phyloP scores from a whole-genome alignment of 331 rosid genomes.

The Pyrus hybrid region DNA sequence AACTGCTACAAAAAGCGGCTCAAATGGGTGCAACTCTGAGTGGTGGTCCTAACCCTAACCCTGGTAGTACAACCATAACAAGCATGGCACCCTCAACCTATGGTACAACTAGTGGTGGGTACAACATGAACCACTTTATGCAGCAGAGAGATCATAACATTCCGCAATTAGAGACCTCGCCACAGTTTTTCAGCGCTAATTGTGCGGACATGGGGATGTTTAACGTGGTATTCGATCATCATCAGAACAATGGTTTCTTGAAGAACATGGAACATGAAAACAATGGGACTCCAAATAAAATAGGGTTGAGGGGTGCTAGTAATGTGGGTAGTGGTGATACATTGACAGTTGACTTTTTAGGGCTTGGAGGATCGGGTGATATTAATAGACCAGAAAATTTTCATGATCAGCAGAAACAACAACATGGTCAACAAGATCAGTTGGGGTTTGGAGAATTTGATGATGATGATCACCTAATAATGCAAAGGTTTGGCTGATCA shows the following conservation, averaged over 20 bases:
- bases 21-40: slow-evolving; percentile 69
- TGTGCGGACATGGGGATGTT: slow-evolving; percentile 37
- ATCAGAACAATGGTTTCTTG: slow-evolving; percentile 31
- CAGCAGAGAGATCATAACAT: not conserved
- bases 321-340: slow-evolving; percentile 34
- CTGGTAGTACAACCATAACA: not conserved
- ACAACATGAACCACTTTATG: slow-evolving; percentile 37
- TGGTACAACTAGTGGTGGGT: slow-evolving; percentile 1
- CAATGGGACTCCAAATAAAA: not conserved
- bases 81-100: slow-evolving; percentile 51
- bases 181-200: slow-evolving; percentile 20
- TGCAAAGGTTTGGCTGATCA: not conserved
- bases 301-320: not conserved
- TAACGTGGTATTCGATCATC: slow-evolving; percentile 25
- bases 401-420: slow-evolving; percentile 28
- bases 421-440: slow-evolving; percentile 5
- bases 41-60: not conserved
- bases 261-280: slow-evolving; percentile 36
- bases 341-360: slow-evolving; percentile 73
- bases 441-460: slow-evolving; percentile 34
- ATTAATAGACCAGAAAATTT: slow-evolving; percentile 20
- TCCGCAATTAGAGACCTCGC: not conserved
- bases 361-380: slow-evolving; percentile 32
- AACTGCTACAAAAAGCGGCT: no score
- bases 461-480: not conserved